A percentile compares a stretch with the other conserved stretches of the same genome.
These are phyloP conservation scores for Penicillium sp. DNA, from an alignment of 2,329 filamentous ascomycete species.

Conservation along the genomic window DNA sequence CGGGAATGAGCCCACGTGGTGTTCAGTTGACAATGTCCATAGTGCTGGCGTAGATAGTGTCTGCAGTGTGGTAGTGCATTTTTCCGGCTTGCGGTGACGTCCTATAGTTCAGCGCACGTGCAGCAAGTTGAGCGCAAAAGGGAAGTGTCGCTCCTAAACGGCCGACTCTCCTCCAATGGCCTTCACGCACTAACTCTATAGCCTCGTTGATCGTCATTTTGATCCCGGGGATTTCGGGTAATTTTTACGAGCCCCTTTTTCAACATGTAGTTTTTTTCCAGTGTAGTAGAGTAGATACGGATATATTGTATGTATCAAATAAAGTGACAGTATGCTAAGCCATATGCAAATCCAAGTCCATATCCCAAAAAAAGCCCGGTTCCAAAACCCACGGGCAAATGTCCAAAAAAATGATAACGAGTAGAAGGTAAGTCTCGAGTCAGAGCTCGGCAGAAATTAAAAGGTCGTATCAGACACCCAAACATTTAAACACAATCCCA, in stretches of 20 bases:
- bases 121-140: background rate
- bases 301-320: background rate
- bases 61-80: background rate
- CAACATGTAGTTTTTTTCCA: too few species aligned
- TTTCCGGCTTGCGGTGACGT: background rate
- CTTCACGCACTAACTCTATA: background rate
- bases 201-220: slow-evolving; percentile 5
- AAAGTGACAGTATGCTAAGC: slow-evolving; percentile 24
- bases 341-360: slow-evolving; percentile 30
- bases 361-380: slow-evolving; percentile 18
- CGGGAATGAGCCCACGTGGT: background rate
- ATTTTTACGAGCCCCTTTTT: background rate
- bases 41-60: background rate
- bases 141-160: background rate
- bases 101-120: slow-evolving; percentile 23
- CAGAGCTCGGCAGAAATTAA: slow-evolving; percentile 22
- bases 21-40: background rate
- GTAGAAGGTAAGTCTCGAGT: slow-evolving; percentile 18
- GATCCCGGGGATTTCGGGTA: background rate
- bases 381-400: slow-evolving; percentile 11
- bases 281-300: background rate
- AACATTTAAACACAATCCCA: slow-evolving; percentile 21
- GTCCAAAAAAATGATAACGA: slow-evolving; percentile 9
- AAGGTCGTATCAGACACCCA: slow-evolving; percentile 25
- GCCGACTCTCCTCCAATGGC: background rate